Conservation (phyloP, 768 basidiomycete genomes). For the Hericium coralloides region DNA sequence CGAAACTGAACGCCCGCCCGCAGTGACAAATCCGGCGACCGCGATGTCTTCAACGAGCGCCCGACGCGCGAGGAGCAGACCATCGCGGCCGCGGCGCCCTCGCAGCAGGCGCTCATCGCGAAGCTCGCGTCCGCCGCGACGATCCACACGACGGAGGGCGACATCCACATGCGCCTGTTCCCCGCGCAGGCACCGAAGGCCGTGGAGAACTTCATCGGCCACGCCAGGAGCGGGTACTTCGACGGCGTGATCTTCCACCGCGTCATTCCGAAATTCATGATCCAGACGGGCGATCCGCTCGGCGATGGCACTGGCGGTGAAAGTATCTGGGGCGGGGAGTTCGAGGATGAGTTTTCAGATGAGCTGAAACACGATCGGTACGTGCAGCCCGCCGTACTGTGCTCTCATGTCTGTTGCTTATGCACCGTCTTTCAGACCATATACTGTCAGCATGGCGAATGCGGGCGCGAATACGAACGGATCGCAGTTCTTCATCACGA, state of each 20-base stretch:
- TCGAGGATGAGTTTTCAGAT: conserved; percentile 90
- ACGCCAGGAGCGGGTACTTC: conserved; percentile 82
- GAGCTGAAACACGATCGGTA: conserved; percentile 87
- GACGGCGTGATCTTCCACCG: conserved; percentile 95
- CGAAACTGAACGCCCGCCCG: neutral
- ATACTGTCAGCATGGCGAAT: conserved; percentile 94
- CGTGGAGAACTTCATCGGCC: conserved; percentile 96
- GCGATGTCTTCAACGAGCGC: conserved; percentile 97
- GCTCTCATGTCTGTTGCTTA: neutral
- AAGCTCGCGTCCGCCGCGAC: conserved; percentile 72
- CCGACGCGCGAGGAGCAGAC: conserved; percentile 95
- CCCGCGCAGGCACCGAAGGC: conserved; percentile 90
- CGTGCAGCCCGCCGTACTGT: conserved; percentile 8
- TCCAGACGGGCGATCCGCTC: conserved; percentile 93
- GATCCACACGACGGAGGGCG: conserved; percentile 93
- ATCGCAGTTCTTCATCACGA: conserved; percentile 97
- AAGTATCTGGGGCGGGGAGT: conserved; percentile 84
- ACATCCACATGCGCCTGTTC: conserved; percentile 84
- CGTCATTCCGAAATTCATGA: conserved; percentile 98
- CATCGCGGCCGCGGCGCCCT: conserved; percentile 56
- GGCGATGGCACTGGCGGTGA: conserved; percentile 90
- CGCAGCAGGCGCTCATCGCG: conserved; percentile 47
- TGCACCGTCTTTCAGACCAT: conserved; percentile 49
- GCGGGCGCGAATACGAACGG: conserved; percentile 88
- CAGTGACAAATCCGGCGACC: conserved; percentile 83